Percentiles rank a stretch among this genome's conserved stretches.
Conservation (phyloP, 2,329 filamentous ascomycete species). For the Neofusicoccum ribis region DNA sequence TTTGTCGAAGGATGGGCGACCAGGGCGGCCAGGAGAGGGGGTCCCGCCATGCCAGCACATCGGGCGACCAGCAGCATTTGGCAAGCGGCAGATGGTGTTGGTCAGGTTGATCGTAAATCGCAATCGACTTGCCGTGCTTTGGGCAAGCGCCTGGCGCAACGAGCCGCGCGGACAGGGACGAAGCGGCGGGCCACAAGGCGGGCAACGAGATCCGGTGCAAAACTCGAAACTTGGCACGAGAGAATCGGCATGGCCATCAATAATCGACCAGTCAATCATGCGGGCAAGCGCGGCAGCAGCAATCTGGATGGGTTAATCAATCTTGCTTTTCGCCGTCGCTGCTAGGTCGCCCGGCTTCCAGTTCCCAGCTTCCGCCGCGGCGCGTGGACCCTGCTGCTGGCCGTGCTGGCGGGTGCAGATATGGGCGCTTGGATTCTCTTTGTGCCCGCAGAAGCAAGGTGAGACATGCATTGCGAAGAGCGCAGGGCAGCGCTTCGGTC, state of each 20-base stretch:
- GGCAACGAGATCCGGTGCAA: not conserved
- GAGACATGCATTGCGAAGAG: constrained; percentile 12
- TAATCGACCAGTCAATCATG: not conserved
- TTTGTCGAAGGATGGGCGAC: constrained; percentile 13
- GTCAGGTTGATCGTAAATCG: constrained; percentile 2
- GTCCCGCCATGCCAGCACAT: constrained; percentile 37
- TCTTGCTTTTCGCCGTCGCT: constrained; percentile 6
- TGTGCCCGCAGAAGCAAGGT: constrained; percentile 10
- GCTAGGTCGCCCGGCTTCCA: constrained; percentile 2
- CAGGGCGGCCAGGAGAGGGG: not conserved
- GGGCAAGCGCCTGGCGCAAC: not conserved
- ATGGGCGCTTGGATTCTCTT: not conserved
- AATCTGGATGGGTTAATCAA: constrained; percentile 3
- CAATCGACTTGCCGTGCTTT: not conserved
- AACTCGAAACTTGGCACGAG: not conserved
- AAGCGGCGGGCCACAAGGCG: not conserved
- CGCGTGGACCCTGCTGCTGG: constrained; percentile 13
- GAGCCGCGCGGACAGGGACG: constrained; percentile 5
- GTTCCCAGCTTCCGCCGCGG: not conserved
- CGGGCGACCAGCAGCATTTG: constrained; percentile 24
- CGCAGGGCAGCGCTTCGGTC: not conserved
- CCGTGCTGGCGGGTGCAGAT: constrained; percentile 14
- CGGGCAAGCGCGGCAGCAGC: not conserved
- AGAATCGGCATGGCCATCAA: not conserved
- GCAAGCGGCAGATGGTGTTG: constrained; percentile 2